Percentiles rank a stretch among this genome's conserved stretches.
Conservation (phyloP, 495 filamentous ascomycete genomes). For the Clohesyomyces aquaticus region DNA sequence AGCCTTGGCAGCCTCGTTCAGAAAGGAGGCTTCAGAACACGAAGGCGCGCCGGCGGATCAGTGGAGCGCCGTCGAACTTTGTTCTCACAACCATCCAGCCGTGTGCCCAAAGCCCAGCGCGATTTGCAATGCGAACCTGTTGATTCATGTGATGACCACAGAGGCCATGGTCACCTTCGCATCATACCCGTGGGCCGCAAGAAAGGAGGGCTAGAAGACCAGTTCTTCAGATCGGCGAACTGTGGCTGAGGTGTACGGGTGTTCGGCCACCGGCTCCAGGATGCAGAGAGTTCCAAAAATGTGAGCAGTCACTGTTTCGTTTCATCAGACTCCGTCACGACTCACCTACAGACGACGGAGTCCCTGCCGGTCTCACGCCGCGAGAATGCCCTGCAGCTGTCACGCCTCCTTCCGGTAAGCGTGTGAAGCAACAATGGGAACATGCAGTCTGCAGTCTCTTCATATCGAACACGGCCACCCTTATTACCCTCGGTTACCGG, state of each 20-base stretch:
- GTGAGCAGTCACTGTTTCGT: not conserved
- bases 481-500: not conserved
- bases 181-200: no score
- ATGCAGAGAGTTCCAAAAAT: not conserved
- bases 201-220: no score
- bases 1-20: not conserved
- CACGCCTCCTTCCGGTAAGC: slow-evolving; percentile 13
- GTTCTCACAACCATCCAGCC: no score
- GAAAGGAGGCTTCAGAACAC: not conserved
- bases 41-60: no score
- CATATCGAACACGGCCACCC: slow-evolving; percentile 7
- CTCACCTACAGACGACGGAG: no score
- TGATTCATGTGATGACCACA: no score
- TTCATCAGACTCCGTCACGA: no score
- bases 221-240: no score
- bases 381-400: slow-evolving; percentile 13
- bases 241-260: not conserved
- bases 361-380: not conserved
- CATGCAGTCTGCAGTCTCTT: slow-evolving; percentile 11
- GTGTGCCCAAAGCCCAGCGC: no score
- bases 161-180: no score
- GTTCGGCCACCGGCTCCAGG: no score
- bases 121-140: not conserved
- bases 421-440: slow-evolving; percentile 2
- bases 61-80: not conserved